Evolutionary conservation across 116 monocot genomes (phyloP).

Genomic region (Cymodocea nodosa): DNA sequence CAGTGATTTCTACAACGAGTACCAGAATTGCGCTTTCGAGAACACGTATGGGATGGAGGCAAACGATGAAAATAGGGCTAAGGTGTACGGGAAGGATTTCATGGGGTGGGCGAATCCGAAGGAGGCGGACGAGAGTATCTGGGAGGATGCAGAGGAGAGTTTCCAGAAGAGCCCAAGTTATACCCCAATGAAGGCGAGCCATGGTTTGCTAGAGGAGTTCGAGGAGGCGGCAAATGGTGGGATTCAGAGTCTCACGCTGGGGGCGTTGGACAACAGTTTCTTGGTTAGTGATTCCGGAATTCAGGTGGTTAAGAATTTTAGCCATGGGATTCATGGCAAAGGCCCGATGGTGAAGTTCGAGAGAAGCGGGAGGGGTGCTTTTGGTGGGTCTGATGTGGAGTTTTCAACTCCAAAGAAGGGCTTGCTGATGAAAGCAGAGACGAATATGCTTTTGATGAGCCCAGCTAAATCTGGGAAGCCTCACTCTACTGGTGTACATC

Average conservation of each 20-base stretch:
- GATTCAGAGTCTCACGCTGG: constrained; percentile 82
- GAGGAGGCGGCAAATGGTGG: constrained; percentile 69
- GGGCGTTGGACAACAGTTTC: constrained; percentile 90
- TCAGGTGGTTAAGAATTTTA: constrained; percentile 89
- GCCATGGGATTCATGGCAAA: constrained; percentile 92
- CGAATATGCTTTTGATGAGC: constrained; percentile 96
- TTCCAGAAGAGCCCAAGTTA: constrained; percentile 25
- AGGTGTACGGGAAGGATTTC: constrained; percentile 88
- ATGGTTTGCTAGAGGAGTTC: constrained; percentile 69
- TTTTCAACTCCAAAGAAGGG: constrained; percentile 83
- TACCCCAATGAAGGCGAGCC: constrained; percentile 19
- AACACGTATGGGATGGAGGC: constrained; percentile 61
- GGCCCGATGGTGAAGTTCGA: constrained; percentile 60
- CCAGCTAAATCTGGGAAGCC: constrained; percentile 45
- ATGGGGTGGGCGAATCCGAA: constrained; percentile 78
- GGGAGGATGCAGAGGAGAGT: constrained; percentile 78
- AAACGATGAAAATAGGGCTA: constrained; percentile 46
- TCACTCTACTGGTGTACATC: constrained; percentile 69
- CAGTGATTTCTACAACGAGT: constrained; percentile 29
- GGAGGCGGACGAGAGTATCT: constrained; percentile 65
- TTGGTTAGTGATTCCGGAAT: constrained; percentile 69
- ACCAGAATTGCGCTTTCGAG: constrained; percentile 61
- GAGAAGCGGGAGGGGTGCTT: background rate
- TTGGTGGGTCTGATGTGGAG: background rate
- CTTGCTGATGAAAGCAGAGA: constrained; percentile 79